Conservation (phyloP, 2,329 filamentous ascomycete genomes). For the Talaromyces sp. region DNA sequence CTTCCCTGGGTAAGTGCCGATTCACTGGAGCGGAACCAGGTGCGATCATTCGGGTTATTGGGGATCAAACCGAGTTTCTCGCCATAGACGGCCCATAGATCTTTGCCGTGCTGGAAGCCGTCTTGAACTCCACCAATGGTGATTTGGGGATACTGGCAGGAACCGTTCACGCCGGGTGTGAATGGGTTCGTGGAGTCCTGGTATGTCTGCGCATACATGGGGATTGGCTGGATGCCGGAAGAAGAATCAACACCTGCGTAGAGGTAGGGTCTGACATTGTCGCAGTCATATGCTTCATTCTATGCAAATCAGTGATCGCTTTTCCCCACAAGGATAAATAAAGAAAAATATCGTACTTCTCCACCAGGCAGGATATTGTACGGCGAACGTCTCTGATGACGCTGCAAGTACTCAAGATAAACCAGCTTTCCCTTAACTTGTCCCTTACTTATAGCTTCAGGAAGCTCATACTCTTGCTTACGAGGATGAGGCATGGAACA, state of each 20-base stretch:
- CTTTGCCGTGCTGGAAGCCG: slow-evolving; percentile 37
- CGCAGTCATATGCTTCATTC: slow-evolving; percentile 39
- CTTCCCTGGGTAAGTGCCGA: slow-evolving; percentile 36
- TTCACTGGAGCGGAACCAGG: slow-evolving; percentile 38
- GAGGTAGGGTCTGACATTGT: slow-evolving; percentile 36
- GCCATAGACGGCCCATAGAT: slow-evolving; percentile 34
- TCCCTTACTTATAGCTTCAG: slow-evolving; percentile 27
- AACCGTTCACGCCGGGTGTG: slow-evolving; percentile 28
- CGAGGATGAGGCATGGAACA: slow-evolving; percentile 42
- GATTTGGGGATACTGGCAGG: slow-evolving; percentile 40
- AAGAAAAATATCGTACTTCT: slow-evolving; percentile 26
- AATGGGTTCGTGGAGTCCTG: slow-evolving; percentile 37
- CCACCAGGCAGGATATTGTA: slow-evolving; percentile 41
- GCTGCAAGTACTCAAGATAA: slow-evolving; percentile 39
- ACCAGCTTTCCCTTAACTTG: slow-evolving; percentile 31
- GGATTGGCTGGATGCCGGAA: slow-evolving; percentile 24
- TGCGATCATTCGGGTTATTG: slow-evolving; percentile 23
- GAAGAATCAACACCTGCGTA: slow-evolving; percentile 28
- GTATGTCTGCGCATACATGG: slow-evolving; percentile 38
- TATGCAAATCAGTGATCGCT: slow-evolving; percentile 15
- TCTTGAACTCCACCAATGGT: slow-evolving; percentile 39
- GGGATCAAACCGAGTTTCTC: slow-evolving; percentile 33
- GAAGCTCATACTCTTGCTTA: slow-evolving; percentile 30
- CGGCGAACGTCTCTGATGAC: slow-evolving; percentile 38
- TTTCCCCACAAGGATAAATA: neutral